Base-by-base conservation (phyloP, 768 basidiomycete species). In the Boletales sp. region DNA sequence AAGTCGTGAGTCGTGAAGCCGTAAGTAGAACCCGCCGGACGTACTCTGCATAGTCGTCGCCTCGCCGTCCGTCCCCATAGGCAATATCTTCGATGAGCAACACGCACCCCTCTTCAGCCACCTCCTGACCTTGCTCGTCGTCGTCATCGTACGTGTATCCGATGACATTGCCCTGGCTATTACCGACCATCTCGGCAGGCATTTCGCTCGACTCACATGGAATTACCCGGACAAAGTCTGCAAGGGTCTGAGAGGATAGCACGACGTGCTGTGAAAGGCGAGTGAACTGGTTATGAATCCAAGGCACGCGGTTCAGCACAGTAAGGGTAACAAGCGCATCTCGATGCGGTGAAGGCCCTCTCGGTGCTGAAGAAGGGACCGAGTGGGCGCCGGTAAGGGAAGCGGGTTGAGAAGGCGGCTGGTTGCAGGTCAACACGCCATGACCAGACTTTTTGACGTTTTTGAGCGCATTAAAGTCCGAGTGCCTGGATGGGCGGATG, bases 191-290 rank as follows among this genome's bases (percentile, higher is more conserved):
- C 55, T 84, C 79, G 29, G 62, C 56, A 1, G 77, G 74, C 19
- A 80, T 64, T 36, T 82, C 77, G 32, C 78, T 81, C 3, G 82
- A 83, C 6, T 73, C 61, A 55, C 90, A 91, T 18, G 83, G 80
- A 24, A 92, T 77, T 27, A 68, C 66, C 5, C 73, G 67, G 48
- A 77, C 77, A 12, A 91, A 63, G 52, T 89, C 84, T 17, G 73
- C 76, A 3, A 93, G 76, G 0, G 82, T 86, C 59, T 90, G 86
- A 5, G 83, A 83, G n/a, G 87, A 83, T 14, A 85, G 63, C 8
- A 87, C 62, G 11, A 75, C 78, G 60, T 90, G 86, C 57, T 84
- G 84, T 9, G 88, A 90, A 49, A 75, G 69, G 34, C 85, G 84
- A 41, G 72, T 72, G 11, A 85, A 69, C 45, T 78, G 75, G 45